phyloP scores from a whole-genome alignment of 2,329 filamentous ascomycete genomes.

The Fusarium nanum region DNA sequence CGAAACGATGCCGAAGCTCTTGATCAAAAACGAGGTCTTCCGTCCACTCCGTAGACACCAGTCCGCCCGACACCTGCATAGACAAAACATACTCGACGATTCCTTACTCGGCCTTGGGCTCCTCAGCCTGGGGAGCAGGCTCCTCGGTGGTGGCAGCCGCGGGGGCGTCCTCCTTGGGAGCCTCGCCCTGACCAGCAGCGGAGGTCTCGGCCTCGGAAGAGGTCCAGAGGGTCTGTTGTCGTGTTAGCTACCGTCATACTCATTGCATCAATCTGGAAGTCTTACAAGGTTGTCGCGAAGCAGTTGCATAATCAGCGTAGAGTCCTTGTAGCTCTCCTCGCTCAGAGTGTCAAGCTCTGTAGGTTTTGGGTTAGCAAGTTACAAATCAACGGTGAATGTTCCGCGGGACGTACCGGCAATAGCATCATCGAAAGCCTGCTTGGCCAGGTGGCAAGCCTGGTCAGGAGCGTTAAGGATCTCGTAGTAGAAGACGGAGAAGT shows the following conservation, averaged over 20 bases:
- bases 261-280: slow-evolving; percentile 14
- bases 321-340: slow-evolving; percentile 99
- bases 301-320: slow-evolving; percentile 98
- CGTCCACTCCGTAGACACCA: slow-evolving; percentile 74
- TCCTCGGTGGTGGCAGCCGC: slow-evolving; percentile 67
- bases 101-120: slow-evolving; percentile 76
- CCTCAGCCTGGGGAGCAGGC: slow-evolving; percentile 66
- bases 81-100: slow-evolving; percentile 45
- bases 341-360: slow-evolving; percentile 94
- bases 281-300: slow-evolving; percentile 94
- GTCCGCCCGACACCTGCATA: slow-evolving; percentile 60
- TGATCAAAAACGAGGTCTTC: slow-evolving; percentile 66
- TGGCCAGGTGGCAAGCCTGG: slow-evolving; percentile 97
- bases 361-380: slow-evolving; percentile 12
- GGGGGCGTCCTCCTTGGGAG: slow-evolving; percentile 61
- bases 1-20: slow-evolving; percentile 62
- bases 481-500: slow-evolving; percentile 99
- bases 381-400: neutral
- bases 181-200: slow-evolving; percentile 63
- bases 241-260: slow-evolving; percentile 46
- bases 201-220: slow-evolving; percentile 95
- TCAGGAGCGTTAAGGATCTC: slow-evolving; percentile 99
- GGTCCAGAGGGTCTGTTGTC: slow-evolving; percentile 91
- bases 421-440: slow-evolving; percentile 98
- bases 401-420: slow-evolving; percentile 72